A percentile compares a stretch with the other conserved stretches of the same genome.
These are phyloP conservation scores for Mycena citricolor DNA, from an alignment of 1,284 basidiomycete genomes.

Conservation along the genomic window DNA sequence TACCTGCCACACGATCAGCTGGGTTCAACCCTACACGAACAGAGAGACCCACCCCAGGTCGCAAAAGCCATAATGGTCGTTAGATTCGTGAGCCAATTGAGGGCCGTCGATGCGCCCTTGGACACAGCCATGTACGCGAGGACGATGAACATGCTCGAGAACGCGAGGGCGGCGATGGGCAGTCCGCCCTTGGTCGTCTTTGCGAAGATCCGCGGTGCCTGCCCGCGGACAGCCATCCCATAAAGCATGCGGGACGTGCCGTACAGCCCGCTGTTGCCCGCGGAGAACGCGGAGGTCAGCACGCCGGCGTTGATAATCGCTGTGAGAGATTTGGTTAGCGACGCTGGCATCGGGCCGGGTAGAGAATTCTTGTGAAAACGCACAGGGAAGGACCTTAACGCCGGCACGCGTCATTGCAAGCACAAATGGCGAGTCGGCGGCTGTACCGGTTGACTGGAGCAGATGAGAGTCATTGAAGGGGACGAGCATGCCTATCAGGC, in stretches of 20 bases:
- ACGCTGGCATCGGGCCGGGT: too few relatives aligned
- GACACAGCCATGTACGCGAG: constrained; percentile 23
- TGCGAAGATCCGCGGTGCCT: constrained; percentile 54
- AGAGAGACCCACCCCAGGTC: constrained; percentile 11
- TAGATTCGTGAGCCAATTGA: constrained; percentile 37
- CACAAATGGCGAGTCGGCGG: constrained; percentile 62
- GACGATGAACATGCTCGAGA: constrained; percentile 21
- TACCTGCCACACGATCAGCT: constrained; percentile 34
- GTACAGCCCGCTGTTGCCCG: constrained; percentile 58
- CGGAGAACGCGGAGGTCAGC: constrained; percentile 57
- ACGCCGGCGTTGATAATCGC: constrained; percentile 59
- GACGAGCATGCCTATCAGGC: constrained; percentile 37
- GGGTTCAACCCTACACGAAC: constrained; percentile 29
- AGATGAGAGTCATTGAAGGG: constrained; percentile 45
- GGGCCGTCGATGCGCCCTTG: constrained; percentile 23
- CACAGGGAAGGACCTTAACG: constrained; percentile 20
- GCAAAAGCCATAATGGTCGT: constrained; percentile 19
- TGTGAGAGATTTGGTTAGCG: constrained; percentile 1
- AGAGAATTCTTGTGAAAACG: not conserved
- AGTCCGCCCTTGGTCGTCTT: constrained; percentile 17
- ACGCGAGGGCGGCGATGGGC: constrained; percentile 17
- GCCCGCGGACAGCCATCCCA: constrained; percentile 53
- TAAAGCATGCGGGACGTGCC: constrained; percentile 54
- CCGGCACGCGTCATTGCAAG: constrained; percentile 42
- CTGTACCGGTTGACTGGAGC: constrained; percentile 23